Evolutionary conservation across 2,329 filamentous ascomycete genomes (phyloP).

Genomic region (Diaporthe sp.): DNA sequence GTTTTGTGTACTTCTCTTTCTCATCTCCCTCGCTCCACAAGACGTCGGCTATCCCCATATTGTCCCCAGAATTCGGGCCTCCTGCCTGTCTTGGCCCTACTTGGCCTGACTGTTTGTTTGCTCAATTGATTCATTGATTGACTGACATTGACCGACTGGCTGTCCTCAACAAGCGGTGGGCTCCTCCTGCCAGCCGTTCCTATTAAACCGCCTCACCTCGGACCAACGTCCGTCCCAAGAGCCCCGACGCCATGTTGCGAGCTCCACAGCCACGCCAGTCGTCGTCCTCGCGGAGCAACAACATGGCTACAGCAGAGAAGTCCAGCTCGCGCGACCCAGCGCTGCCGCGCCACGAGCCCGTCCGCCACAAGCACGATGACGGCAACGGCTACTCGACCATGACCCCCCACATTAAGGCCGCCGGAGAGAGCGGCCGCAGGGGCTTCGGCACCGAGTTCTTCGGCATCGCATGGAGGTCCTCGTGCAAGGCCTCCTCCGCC

Average conservation of each 20-base stretch:
- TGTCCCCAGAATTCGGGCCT: constrained; percentile 16
- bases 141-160: not conserved
- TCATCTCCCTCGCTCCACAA: constrained; percentile 23
- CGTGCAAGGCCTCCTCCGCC: constrained; percentile 71
- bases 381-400: constrained; percentile 38
- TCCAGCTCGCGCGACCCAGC: constrained; percentile 41
- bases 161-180: not conserved
- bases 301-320: constrained; percentile 37
- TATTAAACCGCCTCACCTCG: constrained; percentile 6
- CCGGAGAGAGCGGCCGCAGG: constrained; percentile 76
- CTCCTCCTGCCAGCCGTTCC: not conserved
- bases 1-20: not conserved
- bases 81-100: constrained; percentile 2
- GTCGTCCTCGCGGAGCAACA: constrained; percentile 17
- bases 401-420: constrained; percentile 48
- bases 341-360: constrained; percentile 44
- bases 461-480: constrained; percentile 72
- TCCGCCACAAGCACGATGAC: constrained; percentile 37
- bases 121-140: not conserved
- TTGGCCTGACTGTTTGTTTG: not conserved
- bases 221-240: not conserved
- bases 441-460: constrained; percentile 75
- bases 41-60: constrained; percentile 8
- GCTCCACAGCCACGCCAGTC: constrained; percentile 20
- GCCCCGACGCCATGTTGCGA: not conserved